Conservation (phyloP, 345 rosid species). For the Brassica cretica region DNA sequence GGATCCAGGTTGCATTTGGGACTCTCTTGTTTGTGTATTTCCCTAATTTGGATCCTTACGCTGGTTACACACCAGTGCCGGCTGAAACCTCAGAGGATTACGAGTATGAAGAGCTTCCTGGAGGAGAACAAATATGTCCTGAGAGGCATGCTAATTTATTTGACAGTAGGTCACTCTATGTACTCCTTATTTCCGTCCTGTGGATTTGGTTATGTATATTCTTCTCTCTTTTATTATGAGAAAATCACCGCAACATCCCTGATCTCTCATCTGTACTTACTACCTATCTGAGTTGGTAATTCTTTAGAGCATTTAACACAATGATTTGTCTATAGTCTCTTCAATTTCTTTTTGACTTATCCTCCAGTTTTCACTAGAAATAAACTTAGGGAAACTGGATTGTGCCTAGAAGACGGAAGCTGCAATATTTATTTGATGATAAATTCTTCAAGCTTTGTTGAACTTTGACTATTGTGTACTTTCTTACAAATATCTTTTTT, state of each 20-base stretch:
- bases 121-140: conserved; percentile 87
- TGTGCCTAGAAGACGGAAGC: conserved; percentile 19
- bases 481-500: conserved; percentile 3
- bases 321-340: conserved; percentile 8
- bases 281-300: conserved; percentile 10
- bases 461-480: conserved; percentile 1
- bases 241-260: conserved; percentile 16
- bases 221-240: conserved; percentile 24
- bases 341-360: conserved; percentile 9
- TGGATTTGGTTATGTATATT: conserved; percentile 21
- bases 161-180: conserved; percentile 62
- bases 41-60: conserved; percentile 86
- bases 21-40: conserved; percentile 67
- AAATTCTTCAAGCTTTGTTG: conserved; percentile 20
- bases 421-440: background rate
- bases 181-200: conserved; percentile 14
- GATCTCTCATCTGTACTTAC: conserved; percentile 6
- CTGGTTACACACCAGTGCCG: conserved; percentile 74
- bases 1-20: conserved; percentile 80
- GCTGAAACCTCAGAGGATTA: conserved; percentile 57
- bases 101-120: conserved; percentile 92
- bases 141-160: conserved; percentile 74
- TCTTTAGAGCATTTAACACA: background rate
- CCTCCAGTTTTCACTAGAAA: background rate
- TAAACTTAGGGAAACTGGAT: conserved; percentile 1